Base-by-base conservation (phyloP, 2,329 filamentous ascomycete species). In the Polytolypa hystricis region DNA sequence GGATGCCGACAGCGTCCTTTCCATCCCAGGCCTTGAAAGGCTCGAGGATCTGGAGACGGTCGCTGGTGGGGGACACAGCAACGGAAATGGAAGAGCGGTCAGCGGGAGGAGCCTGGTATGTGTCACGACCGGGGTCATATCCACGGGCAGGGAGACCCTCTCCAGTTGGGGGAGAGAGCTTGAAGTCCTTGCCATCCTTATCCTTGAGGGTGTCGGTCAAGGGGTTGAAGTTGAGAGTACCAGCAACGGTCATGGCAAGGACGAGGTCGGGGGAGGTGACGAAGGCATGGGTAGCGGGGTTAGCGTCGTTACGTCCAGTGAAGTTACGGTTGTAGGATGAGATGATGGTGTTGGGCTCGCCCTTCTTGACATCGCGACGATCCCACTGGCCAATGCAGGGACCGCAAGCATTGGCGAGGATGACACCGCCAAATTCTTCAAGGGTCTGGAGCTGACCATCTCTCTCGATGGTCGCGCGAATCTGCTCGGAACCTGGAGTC, bases 301-400 rank as follows among this genome's bases (percentile, higher is more conserved):
- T 96, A 49, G 84, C 86, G 52, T 94, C 87, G 64, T 96, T 96
- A 60, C 91, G 85, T 49, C 89, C 89, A 43, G 89, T 96, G 72
- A 98, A 96, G 79, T 98, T 96, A 67, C 91, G 86, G 81, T 98
- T 98, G 80, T 95, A 98, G 18, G 91, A 96, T 31, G 87, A 95
- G 60, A 98, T 72, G 62, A 98, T 98, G 5, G 86, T 93, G 79
- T 98, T 98, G 55, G 86, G 71, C 53, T 84, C 79, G 49, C 89
- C 89, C 77, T 96, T 95, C 74, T 87, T 82, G 39, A 95, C 85
- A 52, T 96, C 89, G 48, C 70, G 72, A 50, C 91, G 82, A 57
- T 95, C 86, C 91, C 91, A 96, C 66, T 96, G 89, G 45, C 84
- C 86, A 61, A 93, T 87, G 68, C 84, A 91, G 50, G 83, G 82